Evolutionary conservation across 2,329 filamentous ascomycete species (phyloP).

Genomic region (Knoxdaviesia capensis): DNA sequence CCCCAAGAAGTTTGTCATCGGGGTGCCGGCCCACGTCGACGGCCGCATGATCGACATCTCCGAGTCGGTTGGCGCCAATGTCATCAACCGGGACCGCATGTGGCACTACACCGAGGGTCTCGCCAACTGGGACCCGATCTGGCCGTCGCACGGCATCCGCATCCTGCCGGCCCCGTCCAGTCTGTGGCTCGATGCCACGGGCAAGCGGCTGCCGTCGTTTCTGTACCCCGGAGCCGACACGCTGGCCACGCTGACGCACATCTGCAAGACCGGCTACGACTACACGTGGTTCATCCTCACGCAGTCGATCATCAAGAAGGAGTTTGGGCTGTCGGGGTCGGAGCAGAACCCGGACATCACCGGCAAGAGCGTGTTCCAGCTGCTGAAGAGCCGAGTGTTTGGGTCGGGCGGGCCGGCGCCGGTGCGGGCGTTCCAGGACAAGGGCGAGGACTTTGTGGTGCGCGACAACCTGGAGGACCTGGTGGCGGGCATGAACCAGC

Average conservation of each 20-base stretch:
- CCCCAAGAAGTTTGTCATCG: constrained; percentile 34
- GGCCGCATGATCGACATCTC: constrained; percentile 40
- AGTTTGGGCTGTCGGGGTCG: constrained; percentile 41
- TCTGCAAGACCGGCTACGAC: constrained; percentile 39
- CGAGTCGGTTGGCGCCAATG: constrained; percentile 26
- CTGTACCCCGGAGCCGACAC: constrained; percentile 38
- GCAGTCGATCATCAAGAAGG: constrained; percentile 35
- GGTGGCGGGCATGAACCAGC: constrained; percentile 36
- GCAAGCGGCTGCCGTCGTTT: constrained; percentile 33
- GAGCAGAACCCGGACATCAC: constrained; percentile 44
- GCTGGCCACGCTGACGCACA: constrained; percentile 34
- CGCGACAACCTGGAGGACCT: constrained; percentile 33
- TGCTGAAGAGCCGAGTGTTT: constrained; percentile 28
- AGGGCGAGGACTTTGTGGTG: constrained; percentile 39
- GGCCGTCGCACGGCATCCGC: constrained; percentile 39
- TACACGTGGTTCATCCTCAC: constrained; percentile 44
- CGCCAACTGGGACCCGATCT: constrained; percentile 41
- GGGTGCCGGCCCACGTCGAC: constrained; percentile 44
- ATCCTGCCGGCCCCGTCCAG: constrained; percentile 39
- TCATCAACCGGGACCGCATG: constrained; percentile 43
- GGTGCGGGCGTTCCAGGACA: constrained; percentile 36
- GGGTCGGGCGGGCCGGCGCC: constrained; percentile 25
- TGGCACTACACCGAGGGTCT: constrained; percentile 48
- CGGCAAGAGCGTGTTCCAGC: constrained; percentile 31
- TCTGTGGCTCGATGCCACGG: constrained; percentile 40